Conservation (phyloP, 169 alveolate genomes). For the Cyclospora cayetanensis region DNA sequence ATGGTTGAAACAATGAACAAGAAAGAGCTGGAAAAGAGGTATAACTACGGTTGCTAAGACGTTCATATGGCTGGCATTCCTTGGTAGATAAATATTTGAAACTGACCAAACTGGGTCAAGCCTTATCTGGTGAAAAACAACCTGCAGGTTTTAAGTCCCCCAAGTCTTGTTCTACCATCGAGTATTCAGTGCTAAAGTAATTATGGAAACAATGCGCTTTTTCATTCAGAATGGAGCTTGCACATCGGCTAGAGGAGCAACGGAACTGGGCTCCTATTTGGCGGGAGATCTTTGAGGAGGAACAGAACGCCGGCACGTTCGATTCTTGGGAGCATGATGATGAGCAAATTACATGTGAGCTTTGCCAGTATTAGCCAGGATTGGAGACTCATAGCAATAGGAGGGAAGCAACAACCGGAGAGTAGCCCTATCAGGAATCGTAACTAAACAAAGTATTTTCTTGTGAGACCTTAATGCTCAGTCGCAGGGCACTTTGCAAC, state of each 20-base stretch:
- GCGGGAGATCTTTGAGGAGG: constrained; percentile 50
- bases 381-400: too few relatives aligned
- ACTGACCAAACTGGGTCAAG: too few relatives aligned
- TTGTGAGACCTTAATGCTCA: not conserved
- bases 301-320: constrained; percentile 43
- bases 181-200: not conserved
- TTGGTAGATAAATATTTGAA: too few relatives aligned
- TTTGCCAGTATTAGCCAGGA: not conserved
- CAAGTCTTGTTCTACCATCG: too few relatives aligned
- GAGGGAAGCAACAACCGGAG: not conserved
- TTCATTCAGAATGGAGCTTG: constrained; percentile 36
- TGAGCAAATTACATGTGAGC: constrained; percentile 12
- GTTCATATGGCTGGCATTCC: too few relatives aligned
- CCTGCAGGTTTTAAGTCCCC: too few relatives aligned
- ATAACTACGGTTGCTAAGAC: too few relatives aligned
- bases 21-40: constrained; percentile 47
- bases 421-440: not conserved
- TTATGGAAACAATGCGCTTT: not conserved
- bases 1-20: constrained; percentile 25
- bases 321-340: constrained; percentile 53
- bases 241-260: constrained; percentile 54
- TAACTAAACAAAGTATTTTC: not conserved
- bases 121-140: too few relatives aligned
- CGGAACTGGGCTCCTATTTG: constrained; percentile 50
- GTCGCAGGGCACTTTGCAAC: constrained; percentile 43